Percentiles rank a stretch among this genome's conserved stretches.
These are phyloP conservation scores for Tripterygium wilfordii DNA, from an alignment of 177 flowering plant genomes.

Conservation along the genomic window DNA sequence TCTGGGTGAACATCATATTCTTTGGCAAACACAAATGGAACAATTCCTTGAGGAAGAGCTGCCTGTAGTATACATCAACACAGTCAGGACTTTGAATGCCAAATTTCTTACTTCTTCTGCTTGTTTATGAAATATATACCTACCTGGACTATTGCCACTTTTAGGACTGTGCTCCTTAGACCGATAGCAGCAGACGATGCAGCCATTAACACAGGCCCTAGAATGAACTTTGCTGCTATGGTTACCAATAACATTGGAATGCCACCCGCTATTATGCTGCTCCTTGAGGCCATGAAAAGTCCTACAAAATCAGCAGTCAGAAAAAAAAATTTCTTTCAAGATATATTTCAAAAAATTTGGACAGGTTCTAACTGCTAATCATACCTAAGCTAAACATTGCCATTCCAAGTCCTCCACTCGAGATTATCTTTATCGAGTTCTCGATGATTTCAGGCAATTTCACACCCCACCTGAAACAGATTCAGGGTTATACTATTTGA, in stretches of 20 bases:
- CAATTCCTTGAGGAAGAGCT: conserved; percentile 85
- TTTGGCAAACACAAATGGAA: conserved; percentile 77
- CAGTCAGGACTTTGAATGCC: neutral
- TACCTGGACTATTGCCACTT: conserved; percentile 75
- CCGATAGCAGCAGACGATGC: conserved; percentile 41
- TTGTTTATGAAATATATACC: neutral
- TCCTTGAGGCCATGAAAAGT: conserved; percentile 72
- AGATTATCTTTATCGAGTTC: conserved; percentile 48
- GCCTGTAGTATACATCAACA: conserved; percentile 35
- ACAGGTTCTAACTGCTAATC: too few species aligned
- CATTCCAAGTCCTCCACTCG: conserved; percentile 88
- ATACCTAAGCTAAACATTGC: conserved; percentile 93
- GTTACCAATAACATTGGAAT: conserved; percentile 32
- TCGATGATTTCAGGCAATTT: conserved; percentile 49
- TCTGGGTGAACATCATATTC: conserved; percentile 71
- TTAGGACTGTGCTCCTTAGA: conserved; percentile 36
- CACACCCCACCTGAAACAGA: conserved; percentile 47
- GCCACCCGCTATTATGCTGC: conserved; percentile 63
- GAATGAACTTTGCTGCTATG: conserved; percentile 51
- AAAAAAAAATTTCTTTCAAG: too few species aligned
- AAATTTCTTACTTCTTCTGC: neutral
- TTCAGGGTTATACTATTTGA: neutral
- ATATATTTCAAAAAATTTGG: too few species aligned
- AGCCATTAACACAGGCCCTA: conserved; percentile 67
- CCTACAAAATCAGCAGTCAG: conserved; percentile 19